Conservation (phyloP, 345 rosid genomes). For the Gossypium anomalum region DNA sequence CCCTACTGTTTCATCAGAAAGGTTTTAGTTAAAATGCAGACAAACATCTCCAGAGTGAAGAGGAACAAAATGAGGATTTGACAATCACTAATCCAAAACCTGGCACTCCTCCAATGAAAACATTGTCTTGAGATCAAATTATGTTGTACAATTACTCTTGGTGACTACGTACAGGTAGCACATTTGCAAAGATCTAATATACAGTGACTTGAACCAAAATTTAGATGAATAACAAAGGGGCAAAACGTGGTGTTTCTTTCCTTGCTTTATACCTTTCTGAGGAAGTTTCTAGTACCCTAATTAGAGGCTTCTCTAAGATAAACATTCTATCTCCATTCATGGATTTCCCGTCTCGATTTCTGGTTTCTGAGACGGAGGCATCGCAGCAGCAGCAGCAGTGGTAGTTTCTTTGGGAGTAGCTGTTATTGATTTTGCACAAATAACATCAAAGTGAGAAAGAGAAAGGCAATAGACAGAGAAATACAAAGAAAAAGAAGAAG, state of each 20-base stretch:
- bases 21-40: too few species aligned
- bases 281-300: constrained; percentile 23
- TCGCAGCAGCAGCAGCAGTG: constrained; percentile 4
- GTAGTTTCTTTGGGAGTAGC: constrained; percentile 41
- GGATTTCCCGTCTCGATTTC: constrained; percentile 30
- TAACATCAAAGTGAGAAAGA: neutral
- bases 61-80: too few species aligned
- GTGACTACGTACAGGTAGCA: too few species aligned
- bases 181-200: neutral
- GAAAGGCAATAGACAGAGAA: neutral
- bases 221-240: neutral
- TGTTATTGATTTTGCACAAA: constrained; percentile 22
- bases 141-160: neutral
- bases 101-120: neutral
- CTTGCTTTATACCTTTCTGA: constrained; percentile 14
- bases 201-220: constrained; percentile 8
- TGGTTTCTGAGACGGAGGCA: constrained; percentile 46
- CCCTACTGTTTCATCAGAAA: too few species aligned
- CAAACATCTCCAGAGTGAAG: too few species aligned
- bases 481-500: neutral
- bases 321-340: constrained; percentile 1
- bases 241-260: neutral
- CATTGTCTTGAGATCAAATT: neutral
- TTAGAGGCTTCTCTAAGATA: constrained; percentile 21
- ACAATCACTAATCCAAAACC: too few species aligned